Conservation (phyloP, 2,329 filamentous ascomycete species). For the Ampelomyces quisqualis region DNA sequence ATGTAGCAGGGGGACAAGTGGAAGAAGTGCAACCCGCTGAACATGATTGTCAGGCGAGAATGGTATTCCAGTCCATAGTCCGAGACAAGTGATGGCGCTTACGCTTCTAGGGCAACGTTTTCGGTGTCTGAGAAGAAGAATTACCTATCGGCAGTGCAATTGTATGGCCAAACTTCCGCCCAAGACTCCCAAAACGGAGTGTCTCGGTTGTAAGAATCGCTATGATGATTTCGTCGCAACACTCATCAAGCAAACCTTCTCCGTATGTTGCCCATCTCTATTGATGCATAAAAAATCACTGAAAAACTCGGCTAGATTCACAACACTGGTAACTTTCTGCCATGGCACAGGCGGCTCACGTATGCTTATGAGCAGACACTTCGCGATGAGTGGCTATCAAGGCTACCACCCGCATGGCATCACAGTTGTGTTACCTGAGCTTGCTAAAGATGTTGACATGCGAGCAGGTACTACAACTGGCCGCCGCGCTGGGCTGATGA, state of each 20-base stretch:
- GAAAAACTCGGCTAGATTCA: conserved; percentile 15
- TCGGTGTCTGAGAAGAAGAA: conserved; percentile 28
- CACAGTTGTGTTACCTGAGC: too few species aligned
- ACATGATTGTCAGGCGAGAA: conserved; percentile 46
- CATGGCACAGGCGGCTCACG: conserved; percentile 33
- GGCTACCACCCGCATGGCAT: conserved; percentile 30
- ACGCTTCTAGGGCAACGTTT: conserved; percentile 25
- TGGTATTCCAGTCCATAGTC: conserved; percentile 38
- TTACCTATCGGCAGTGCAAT: conserved; percentile 37
- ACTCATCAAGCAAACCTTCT: conserved; percentile 34
- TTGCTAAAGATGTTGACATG: neutral
- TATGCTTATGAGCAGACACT: conserved; percentile 33
- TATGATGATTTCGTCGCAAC: conserved; percentile 37
- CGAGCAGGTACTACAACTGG: conserved; percentile 28
- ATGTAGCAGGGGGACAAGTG: conserved; percentile 20
- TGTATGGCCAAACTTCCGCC: conserved; percentile 26
- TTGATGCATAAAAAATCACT: too few species aligned
- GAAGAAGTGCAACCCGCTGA: conserved; percentile 42
- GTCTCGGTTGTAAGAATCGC: conserved; percentile 31
- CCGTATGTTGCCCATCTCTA: conserved; percentile 8
- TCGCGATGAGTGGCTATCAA: conserved; percentile 33
- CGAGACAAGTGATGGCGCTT: neutral
- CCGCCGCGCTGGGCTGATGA: conserved; percentile 30
- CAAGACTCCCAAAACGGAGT: conserved; percentile 27
- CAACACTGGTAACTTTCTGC: conserved; percentile 32